Evolutionary conservation across 179 eudicot genomes (phyloP), one percentile per base, ranked within the genome.

Genomic region (Spergularia azorica): DNA sequence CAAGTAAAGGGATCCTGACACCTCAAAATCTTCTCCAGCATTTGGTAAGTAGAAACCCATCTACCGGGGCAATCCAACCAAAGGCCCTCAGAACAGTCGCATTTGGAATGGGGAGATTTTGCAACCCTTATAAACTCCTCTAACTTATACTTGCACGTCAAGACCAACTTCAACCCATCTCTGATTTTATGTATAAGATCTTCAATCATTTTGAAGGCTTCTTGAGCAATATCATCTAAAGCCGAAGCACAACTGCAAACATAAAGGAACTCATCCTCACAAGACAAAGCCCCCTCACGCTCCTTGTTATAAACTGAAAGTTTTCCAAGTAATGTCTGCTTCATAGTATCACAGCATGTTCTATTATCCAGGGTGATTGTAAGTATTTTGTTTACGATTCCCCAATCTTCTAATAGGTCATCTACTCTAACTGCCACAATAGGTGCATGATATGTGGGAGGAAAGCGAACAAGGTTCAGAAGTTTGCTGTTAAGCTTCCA

Each of bases 401-500:
- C 41, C 66, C 66, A 63, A 9, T 20, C 10, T 18, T 14, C 10
- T 63, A 63, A 63, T 20, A 20, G 20, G 6, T 63, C 15, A 9
- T 63, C 39, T 36, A 20, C 48, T 43, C 48, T 43, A 4, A 43
- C 5, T 43, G 14, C 17, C 39, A 63, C 5, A 6, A 43, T 4
- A 43, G 48, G 5, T 6, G 6, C 8, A 43, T 3, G 6, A 43
- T 43, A 26, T 26, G 32, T 43, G 48, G 32, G 32, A 63, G 14
- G 39, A 43, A 43, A 43, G 8, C 41, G 39, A 32, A 63, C 41
- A 32, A 63, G 38, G 32, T 63, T 63, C 66, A 63, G 21, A 63
- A 63, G 66, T 18, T 63, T 63, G 66, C 66, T 63, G 39, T 13
- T 20, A 5, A 63, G 66, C 39, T 63, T 63, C 66, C 66, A 63